Conservation (phyloP, 139 green algal species). For the Chlorella sp. region DNA sequence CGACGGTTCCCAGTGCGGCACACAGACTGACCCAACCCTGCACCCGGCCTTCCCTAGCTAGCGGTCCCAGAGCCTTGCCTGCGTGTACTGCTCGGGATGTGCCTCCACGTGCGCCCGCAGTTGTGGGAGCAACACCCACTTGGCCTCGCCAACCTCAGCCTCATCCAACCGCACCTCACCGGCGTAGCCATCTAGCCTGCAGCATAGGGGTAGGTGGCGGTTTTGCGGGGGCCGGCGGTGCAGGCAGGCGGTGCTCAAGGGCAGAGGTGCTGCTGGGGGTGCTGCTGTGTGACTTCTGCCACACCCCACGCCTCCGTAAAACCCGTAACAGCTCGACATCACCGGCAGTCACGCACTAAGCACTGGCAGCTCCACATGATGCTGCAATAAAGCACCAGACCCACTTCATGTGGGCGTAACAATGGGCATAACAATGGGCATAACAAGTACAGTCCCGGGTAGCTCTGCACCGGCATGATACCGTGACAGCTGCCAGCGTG, state of each 20-base stretch:
- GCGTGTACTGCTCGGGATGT: conserved; percentile 3
- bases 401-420: too few species aligned
- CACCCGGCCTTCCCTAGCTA: neutral
- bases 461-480: too few species aligned
- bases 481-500: too few species aligned
- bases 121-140: conserved; percentile 1
- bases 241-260: neutral
- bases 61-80: neutral
- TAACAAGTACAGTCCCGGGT: too few species aligned
- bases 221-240: too few species aligned
- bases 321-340: too few species aligned
- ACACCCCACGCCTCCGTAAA: too few species aligned
- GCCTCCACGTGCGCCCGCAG: neutral
- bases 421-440: too few species aligned
- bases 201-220: neutral
- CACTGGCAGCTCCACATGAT: too few species aligned
- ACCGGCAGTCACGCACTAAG: too few species aligned
- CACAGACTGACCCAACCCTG: neutral
- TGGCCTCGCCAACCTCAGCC: neutral
- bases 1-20: too few species aligned
- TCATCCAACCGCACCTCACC: neutral
- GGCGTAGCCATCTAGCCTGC: neutral
- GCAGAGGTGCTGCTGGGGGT: neutral
- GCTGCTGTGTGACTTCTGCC: neutral
- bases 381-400: too few species aligned